A percentile compares a stretch with the other conserved stretches of the same genome.
Conservation (phyloP, 257 asterid species). For the Plantago elongata region DNA sequence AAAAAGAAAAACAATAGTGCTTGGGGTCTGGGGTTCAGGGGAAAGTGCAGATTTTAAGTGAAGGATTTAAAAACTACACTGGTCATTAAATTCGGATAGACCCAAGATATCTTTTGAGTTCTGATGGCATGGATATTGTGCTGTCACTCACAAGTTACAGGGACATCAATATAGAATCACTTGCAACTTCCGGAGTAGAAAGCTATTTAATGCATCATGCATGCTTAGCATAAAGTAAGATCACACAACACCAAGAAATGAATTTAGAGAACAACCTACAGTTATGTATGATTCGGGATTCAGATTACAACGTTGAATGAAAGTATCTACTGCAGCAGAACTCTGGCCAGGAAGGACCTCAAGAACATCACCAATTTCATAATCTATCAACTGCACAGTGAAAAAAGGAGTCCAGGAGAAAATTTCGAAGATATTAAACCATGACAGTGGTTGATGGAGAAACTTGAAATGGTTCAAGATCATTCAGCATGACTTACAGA, state of each 20-base stretch:
- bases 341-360: slow-evolving; percentile 89
- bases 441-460: slow-evolving; percentile 6
- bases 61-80: not conserved
- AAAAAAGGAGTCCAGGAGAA: slow-evolving; percentile 9
- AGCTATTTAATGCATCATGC: not conserved
- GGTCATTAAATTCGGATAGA: not conserved
- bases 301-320: slow-evolving; percentile 71
- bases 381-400: slow-evolving; percentile 51
- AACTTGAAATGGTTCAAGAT: slow-evolving; percentile 12
- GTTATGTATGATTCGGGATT: slow-evolving; percentile 73
- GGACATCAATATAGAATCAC: slow-evolving; percentile 1
- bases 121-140: not conserved
- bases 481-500: slow-evolving; percentile 54
- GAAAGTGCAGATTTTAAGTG: slow-evolving; percentile 7
- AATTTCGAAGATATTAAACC: not conserved
- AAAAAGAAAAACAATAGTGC: too few relatives aligned
- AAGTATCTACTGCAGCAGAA: slow-evolving; percentile 72
- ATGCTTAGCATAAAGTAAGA: not conserved
- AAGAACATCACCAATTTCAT: slow-evolving; percentile 89
- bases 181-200: not conserved
- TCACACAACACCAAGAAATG: not conserved
- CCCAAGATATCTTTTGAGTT: not conserved
- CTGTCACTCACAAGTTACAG: slow-evolving; percentile 14
- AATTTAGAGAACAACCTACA: slow-evolving; percentile 50
- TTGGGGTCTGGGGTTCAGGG: not conserved